Conservation (phyloP, 345 rosid genomes). For the Microthlaspi erraticum region DNA sequence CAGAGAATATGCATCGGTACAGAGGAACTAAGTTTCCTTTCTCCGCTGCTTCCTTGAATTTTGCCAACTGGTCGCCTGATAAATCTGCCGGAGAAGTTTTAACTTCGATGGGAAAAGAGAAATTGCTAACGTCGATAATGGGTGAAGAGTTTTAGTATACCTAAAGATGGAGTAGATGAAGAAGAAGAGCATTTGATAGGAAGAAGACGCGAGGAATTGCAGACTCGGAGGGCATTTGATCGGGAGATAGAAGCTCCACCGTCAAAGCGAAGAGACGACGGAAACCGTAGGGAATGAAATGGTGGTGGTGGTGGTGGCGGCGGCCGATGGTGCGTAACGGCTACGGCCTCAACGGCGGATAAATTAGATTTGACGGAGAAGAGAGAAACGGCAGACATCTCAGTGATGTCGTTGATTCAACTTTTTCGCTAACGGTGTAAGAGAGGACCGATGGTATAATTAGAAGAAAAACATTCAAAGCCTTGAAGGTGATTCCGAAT, state of each 20-base stretch:
- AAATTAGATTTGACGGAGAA: slow-evolving; percentile 35
- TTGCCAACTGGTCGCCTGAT: slow-evolving; percentile 59
- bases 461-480: slow-evolving; percentile 1
- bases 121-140: neutral
- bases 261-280: slow-evolving; percentile 32
- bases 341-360: slow-evolving; percentile 54
- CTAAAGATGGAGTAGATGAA: slow-evolving; percentile 50
- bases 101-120: neutral
- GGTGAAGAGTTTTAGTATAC: slow-evolving; percentile 41
- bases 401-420: slow-evolving; percentile 8
- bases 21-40: slow-evolving; percentile 83
- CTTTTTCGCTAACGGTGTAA: slow-evolving; percentile 1
- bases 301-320: neutral
- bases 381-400: slow-evolving; percentile 40
- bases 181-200: slow-evolving; percentile 51
- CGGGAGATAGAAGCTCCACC: slow-evolving; percentile 40
- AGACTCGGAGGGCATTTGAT: slow-evolving; percentile 38
- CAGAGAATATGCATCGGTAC: slow-evolving; percentile 74
- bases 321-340: slow-evolving; percentile 41
- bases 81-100: slow-evolving; percentile 9
- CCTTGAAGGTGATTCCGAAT: neutral
- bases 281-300: slow-evolving; percentile 23
- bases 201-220: slow-evolving; percentile 40
- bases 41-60: slow-evolving; percentile 71
- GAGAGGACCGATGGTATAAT: neutral